These are phyloP conservation scores for Colletotrichum sp. DNA, from an alignment of 2,329 filamentous ascomycete genomes.

Conservation along the genomic window DNA sequence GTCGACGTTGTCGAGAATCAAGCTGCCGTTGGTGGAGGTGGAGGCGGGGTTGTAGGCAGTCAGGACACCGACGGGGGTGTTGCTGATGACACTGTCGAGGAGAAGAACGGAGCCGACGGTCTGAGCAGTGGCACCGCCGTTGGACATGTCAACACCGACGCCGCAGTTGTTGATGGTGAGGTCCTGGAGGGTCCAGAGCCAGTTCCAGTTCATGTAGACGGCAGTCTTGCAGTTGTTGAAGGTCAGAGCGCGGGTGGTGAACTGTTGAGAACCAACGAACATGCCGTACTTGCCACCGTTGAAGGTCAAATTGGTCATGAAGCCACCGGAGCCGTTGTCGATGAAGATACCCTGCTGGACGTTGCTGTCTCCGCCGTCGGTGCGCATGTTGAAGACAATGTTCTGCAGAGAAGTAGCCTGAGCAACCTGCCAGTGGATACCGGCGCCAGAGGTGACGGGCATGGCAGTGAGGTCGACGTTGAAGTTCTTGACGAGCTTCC, in stretches of 20 bases:
- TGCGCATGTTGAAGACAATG: constrained; percentile 80
- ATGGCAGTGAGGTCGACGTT: constrained; percentile 76
- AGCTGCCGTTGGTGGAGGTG: constrained; percentile 75
- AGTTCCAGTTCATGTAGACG: constrained; percentile 92
- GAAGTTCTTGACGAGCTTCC: constrained; percentile 83
- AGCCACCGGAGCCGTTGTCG: constrained; percentile 84
- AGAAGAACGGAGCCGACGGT: constrained; percentile 86
- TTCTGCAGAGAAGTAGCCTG: constrained; percentile 83
- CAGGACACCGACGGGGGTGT: constrained; percentile 77
- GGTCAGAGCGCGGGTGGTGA: constrained; percentile 81
- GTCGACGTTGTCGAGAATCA: constrained; percentile 90
- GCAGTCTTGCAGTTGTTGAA: constrained; percentile 86
- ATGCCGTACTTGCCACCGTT: constrained; percentile 81
- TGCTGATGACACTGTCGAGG: constrained; percentile 79
- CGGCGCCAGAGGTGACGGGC: constrained; percentile 65
- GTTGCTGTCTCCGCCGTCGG: constrained; percentile 68
- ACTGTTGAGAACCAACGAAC: constrained; percentile 87
- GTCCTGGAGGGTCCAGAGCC: constrained; percentile 83
- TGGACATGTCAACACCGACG: constrained; percentile 82
- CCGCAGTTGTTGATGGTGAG: constrained; percentile 75
- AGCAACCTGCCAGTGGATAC: constrained; percentile 87
- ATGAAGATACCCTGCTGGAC: constrained; percentile 81
- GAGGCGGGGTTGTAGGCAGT: constrained; percentile 72
- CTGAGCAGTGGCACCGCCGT: constrained; percentile 64
- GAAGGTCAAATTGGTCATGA: constrained; percentile 84